Base-by-base conservation (phyloP, 2,329 filamentous ascomycete species). In the Lachnellula suecica region DNA sequence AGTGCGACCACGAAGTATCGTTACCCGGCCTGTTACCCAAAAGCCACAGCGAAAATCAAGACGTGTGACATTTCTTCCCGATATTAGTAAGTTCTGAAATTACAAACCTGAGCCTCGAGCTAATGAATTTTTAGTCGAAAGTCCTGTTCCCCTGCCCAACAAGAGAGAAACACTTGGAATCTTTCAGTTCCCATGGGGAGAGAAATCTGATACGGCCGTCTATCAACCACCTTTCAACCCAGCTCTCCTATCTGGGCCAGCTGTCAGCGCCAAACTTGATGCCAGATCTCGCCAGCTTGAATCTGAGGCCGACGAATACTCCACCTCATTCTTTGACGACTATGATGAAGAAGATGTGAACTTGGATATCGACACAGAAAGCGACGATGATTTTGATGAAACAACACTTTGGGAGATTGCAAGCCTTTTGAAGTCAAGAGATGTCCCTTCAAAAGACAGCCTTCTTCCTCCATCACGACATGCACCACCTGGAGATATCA, bases 171-270 rank as follows among this genome's bases (percentile, higher is more conserved):
- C 81, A 10, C 73, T 86, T 17, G 83, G 82, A 4, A 80, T 86
- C 60, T 87, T 84, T 70, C 80, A 84, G 60, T 85, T 85, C 58
- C 81, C 83, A 2, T 85, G 82, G 81, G 83, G 83, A 13, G 82
- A 85, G 68, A 78, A 70, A 60, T 85, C 82, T 19, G 82, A 85
- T 65, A 75, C 74, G 48, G 77, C 77, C 9, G 53, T 66, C 6
- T 65, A 77, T 68, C 24, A 65, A 77, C 49, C 73, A 72, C 57
- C 66, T 68, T 49, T 69, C 41, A 59, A 60, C n/a, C 53, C 59
- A 42, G 44, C 44, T 31, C 44, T 62, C 13, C 45, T 57, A 2
- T 35, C 59, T 11, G 54, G 49, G 15, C 57, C 59, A 49, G 43
- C 56, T 6, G 44, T 64, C 15, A 63, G 59, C 29, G 34, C 60